phyloP scores from a whole-genome alignment of 495 filamentous ascomycete genomes.

The Monascus purpureus region DNA sequence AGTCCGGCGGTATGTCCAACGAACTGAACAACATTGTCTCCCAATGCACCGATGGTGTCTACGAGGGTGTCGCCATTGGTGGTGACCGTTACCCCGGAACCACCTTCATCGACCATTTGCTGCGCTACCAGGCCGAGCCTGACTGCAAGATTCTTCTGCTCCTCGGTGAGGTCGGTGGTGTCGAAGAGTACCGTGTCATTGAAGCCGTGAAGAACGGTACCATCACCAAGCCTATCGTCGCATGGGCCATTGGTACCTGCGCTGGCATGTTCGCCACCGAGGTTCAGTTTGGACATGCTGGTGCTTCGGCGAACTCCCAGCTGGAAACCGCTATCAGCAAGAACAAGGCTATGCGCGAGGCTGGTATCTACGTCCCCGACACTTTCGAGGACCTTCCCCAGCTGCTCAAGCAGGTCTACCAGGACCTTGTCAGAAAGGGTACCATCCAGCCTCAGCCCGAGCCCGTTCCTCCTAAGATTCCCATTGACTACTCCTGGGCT shows the following conservation, averaged over 20 bases:
- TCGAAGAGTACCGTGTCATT: conserved; percentile 98
- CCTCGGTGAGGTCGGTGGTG: conserved; percentile 96
- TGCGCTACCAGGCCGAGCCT: conserved; percentile 88
- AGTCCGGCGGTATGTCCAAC: conserved; percentile 99
- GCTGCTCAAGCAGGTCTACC: conserved; percentile 63
- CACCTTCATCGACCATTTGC: conserved; percentile 96
- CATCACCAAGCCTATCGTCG: conserved; percentile 96
- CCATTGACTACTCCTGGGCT: conserved; percentile 99
- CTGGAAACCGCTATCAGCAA: conserved; percentile 92
- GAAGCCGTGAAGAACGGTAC: conserved; percentile 87
- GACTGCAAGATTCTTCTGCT: conserved; percentile 94
- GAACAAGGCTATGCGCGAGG: conserved; percentile 93
- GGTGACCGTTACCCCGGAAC: conserved; percentile 98
- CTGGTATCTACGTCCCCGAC: conserved; percentile 84
- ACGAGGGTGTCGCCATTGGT: conserved; percentile 97
- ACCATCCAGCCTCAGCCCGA: conserved; percentile 73
- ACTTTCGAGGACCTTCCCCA: conserved; percentile 93
- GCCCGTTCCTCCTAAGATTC: conserved; percentile 94
- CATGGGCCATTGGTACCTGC: conserved; percentile 98
- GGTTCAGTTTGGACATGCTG: conserved; percentile 98
- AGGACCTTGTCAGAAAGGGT: conserved; percentile 69
- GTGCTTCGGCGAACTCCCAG: conserved; percentile 96
- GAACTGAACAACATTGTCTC: conserved; percentile 99
- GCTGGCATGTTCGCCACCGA: conserved; percentile 99
- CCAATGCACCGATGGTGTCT: conserved; percentile 90